Evolutionary conservation across 768 basidiomycete species (phyloP).

Genomic region (Pholiota microspora): DNA sequence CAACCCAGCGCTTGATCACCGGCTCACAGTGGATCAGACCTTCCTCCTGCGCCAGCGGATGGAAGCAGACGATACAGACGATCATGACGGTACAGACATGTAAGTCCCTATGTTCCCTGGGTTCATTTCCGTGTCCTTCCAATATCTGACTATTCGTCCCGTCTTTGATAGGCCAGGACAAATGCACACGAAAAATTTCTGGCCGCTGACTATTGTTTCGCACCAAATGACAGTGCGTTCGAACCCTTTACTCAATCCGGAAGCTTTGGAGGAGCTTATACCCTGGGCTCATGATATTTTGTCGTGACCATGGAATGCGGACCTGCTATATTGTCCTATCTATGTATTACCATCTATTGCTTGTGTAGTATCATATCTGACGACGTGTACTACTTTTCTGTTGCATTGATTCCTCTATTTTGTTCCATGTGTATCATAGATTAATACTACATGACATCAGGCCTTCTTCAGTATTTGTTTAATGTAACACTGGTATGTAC

Average conservation of each 20-base stretch:
- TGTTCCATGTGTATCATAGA: not conserved
- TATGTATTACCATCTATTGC: not conserved
- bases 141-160: not conserved
- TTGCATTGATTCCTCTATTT: not conserved
- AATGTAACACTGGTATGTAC: too few species aligned
- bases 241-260: conserved; percentile 15
- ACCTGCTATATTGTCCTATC: too few species aligned
- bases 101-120: not conserved
- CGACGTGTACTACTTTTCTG: not conserved
- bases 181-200: conserved; percentile 8
- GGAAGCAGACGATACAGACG: conserved; percentile 9
- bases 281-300: conserved; percentile 18
- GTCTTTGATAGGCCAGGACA: conserved; percentile 1
- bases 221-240: conserved; percentile 28
- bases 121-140: not conserved
- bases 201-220: conserved; percentile 28
- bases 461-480: not conserved
- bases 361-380: not conserved
- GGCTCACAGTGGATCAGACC: conserved; percentile 26
- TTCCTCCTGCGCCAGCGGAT: conserved; percentile 24
- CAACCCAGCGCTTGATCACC: conserved; percentile 15
- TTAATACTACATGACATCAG: not conserved
- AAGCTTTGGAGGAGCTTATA: conserved; percentile 12
- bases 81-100: conserved; percentile 7
- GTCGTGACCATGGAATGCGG: not conserved